Base-by-base conservation (phyloP, 352 stramenopile genomes). In the Phytopythium sindhum region DNA sequence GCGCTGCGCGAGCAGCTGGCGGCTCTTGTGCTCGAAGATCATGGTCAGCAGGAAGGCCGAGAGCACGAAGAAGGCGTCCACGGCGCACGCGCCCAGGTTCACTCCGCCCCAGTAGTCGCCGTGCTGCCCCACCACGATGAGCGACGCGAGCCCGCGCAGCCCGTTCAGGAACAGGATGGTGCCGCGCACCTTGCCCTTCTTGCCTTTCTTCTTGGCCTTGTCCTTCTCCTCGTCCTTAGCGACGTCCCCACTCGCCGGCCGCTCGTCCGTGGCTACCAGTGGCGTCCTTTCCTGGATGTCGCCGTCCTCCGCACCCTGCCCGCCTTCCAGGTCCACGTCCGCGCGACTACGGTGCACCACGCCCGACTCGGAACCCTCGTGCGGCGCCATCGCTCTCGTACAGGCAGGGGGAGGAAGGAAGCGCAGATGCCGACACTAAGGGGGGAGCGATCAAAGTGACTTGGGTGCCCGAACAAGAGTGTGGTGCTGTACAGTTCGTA, bases 21-120 rank as follows among this genome's bases (percentile, higher is more conserved):
- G 69, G 28, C 57, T 66, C 51, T 74, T 80, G 41, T 66, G 68
- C 53, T 80, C 75, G 26, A 80, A 74, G 6, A 79, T 48, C 62
- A 74, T 67, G 8, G 75, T 84, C 17, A 80, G 65, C 14, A 80
- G 59, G 41, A 83, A 83, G 10, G 69, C 66, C 24, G 75, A 83
- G 14, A 83, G 63, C 39, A 84, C 75, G 51, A 84, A 80, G 62
- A 84, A 80, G 15, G 61, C n/a, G 54, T 84, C 75, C 14, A 84
- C 75, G 7, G 64, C 70, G 14, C 67, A 63, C 24, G 65, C 61
- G 1, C 72, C 75, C 4, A 79, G 35, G 59, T 75, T 63, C 53
- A 68, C 61, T 29, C 61, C 72, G 8, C 29, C 33, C 63, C 75
- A 66, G 45, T 78, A 71, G 15, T 66, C 64, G 37, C 68, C 74